Conservation (phyloP, 352 stramenopile genomes). For the Phytophthora sansomeana region DNA sequence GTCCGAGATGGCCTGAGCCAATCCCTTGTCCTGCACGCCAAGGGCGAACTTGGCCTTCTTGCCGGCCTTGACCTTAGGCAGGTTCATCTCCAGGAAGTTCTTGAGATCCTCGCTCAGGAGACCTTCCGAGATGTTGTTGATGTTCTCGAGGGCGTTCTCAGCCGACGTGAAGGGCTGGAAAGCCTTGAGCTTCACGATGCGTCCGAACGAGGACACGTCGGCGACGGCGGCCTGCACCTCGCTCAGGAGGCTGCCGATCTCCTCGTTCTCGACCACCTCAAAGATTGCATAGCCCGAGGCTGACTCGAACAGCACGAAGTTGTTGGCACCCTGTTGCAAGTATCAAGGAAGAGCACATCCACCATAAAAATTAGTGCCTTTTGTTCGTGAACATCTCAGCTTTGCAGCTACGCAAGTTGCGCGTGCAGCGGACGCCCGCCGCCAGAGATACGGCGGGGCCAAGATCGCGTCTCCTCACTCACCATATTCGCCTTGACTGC, state of each 20-base stretch:
- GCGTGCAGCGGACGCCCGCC: conserved; percentile 4
- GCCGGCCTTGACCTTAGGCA: conserved; percentile 96
- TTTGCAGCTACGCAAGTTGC: conserved; percentile 20
- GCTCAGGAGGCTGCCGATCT: conserved; percentile 92
- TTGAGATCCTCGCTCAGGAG: conserved; percentile 94
- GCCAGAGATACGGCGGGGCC: conserved; percentile 2
- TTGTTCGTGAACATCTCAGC: not conserved
- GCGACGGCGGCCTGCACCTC: conserved; percentile 94
- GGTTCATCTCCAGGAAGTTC: conserved; percentile 99
- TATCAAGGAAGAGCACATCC: not conserved
- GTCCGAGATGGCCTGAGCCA: conserved; percentile 96
- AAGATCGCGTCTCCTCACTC: conserved; percentile 21
- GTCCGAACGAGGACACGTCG: conserved; percentile 95
- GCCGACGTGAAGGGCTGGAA: conserved; percentile 99
- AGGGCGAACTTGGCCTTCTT: conserved; percentile 93
- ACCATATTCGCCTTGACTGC: conserved; percentile 47
- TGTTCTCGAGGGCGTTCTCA: conserved; percentile 99
- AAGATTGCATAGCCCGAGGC: conserved; percentile 99
- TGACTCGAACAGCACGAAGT: conserved; percentile 97
- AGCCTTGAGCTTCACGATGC: conserved; percentile 98
- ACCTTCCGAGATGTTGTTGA: conserved; percentile 98
- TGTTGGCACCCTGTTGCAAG: conserved; percentile 55
- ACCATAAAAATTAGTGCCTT: conserved; percentile 34
- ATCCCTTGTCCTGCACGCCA: conserved; percentile 95
- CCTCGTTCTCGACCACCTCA: conserved; percentile 98